These are phyloP conservation scores for Colletotrichum sp. DNA, from an alignment of 2,329 filamentous ascomycete genomes.

Conservation along the genomic window DNA sequence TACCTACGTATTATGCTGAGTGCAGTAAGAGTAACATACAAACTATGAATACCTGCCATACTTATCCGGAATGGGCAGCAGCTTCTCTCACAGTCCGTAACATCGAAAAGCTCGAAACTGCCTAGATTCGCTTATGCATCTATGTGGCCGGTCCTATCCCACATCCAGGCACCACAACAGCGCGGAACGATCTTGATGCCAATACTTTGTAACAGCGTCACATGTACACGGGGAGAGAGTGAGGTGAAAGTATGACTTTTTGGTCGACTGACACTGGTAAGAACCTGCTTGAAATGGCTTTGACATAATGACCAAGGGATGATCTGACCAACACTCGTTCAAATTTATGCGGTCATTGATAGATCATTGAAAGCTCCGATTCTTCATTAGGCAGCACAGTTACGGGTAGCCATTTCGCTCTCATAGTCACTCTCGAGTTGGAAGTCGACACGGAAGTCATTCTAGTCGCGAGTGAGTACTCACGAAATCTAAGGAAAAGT, in stretches of 20 bases:
- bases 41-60: neutral
- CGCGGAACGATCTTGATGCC: conserved; percentile 61
- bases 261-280: neutral
- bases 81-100: neutral
- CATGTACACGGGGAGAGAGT: neutral
- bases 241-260: neutral
- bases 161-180: conserved; percentile 61
- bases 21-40: neutral
- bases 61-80: neutral
- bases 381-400: conserved; percentile 62
- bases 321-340: neutral
- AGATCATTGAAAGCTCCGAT: conserved; percentile 68
- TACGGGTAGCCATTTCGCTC: conserved; percentile 59
- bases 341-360: neutral
- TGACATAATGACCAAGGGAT: neutral
- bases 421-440: conserved; percentile 58
- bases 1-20: neutral
- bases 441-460: conserved; percentile 59
- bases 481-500: neutral
- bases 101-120: conserved; percentile 37
- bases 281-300: neutral
- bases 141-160: conserved; percentile 59
- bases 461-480: conserved; percentile 55
- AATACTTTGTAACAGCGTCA: neutral
- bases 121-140: conserved; percentile 54